A percentile compares a stretch with the other conserved stretches of the same genome.
Evolutionary conservation across 2,329 filamentous ascomycete genomes (phyloP).

Genomic region (Penicillium paneum): DNA sequence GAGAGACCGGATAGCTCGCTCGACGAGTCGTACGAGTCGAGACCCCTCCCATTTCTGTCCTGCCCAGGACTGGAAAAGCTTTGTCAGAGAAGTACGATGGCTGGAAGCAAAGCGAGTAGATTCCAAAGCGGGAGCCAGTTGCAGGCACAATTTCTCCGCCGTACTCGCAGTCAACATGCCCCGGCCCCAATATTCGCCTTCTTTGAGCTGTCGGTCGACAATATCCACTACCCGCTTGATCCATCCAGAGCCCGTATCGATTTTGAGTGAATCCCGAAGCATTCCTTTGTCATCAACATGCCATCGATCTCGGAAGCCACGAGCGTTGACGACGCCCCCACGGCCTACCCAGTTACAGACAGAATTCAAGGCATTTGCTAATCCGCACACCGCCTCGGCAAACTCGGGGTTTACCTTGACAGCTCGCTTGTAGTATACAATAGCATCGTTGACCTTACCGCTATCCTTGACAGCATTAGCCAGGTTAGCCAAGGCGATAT

Average conservation of each 20-base stretch:
- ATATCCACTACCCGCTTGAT: conserved; percentile 89
- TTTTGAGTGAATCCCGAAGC: conserved; percentile 69
- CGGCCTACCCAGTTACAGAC: conserved; percentile 92
- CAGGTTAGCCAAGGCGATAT: conserved; percentile 93
- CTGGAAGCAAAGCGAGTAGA: conserved; percentile 24
- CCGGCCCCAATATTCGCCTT: conserved; percentile 81
- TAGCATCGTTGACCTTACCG: conserved; percentile 86
- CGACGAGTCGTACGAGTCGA: conserved; percentile 74
- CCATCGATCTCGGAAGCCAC: conserved; percentile 79
- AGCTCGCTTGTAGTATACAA: conserved; percentile 84
- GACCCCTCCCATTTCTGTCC: conserved; percentile 84
- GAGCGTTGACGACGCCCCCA: conserved; percentile 75
- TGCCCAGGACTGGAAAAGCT: conserved; percentile 58
- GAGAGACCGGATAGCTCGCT: conserved; percentile 74
- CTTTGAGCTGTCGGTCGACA: conserved; percentile 79
- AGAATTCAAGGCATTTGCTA: conserved; percentile 92
- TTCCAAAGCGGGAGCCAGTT: conserved; percentile 41
- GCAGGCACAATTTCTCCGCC: conserved; percentile 52
- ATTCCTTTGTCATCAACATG: conserved; percentile 84
- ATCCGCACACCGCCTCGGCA: conserved; percentile 91
- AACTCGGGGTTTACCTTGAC: conserved; percentile 92
- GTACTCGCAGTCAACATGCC: conserved; percentile 61
- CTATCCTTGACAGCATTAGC: conserved; percentile 98
- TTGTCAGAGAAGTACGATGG: conserved; percentile 31
- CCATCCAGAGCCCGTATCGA: conserved; percentile 67